phyloP scores from a whole-genome alignment of 257 asterid species.

The Scutellaria minor region DNA sequence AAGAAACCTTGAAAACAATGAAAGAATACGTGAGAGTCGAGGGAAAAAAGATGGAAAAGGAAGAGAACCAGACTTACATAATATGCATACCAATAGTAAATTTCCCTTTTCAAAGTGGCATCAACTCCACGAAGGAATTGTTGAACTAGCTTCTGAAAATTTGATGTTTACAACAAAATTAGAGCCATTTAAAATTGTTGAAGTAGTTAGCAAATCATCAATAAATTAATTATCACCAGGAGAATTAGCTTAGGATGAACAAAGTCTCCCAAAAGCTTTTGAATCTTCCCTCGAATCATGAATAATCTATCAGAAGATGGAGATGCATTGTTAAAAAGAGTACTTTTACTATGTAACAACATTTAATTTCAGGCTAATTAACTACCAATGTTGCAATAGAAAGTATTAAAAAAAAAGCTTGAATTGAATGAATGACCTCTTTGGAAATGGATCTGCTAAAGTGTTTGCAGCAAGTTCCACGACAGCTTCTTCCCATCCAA shows the following conservation, averaged over 20 bases:
- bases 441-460: conserved; percentile 68
- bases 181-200: neutral
- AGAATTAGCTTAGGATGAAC: conserved; percentile 80
- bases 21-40: no score
- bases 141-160: conserved; percentile 76
- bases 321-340: neutral
- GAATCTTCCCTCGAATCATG: conserved; percentile 66
- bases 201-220: neutral
- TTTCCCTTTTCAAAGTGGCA: conserved; percentile 59
- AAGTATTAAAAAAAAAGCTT: neutral
- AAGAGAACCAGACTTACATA: conserved; percentile 60
- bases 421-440: conserved; percentile 42
- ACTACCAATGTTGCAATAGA: neutral
- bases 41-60: neutral
- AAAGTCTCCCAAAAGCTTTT: conserved; percentile 64
- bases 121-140: conserved; percentile 60
- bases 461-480: conserved; percentile 73
- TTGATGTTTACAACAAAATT: neutral
- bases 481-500: conserved; percentile 84
- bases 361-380: no score
- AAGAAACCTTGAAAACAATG: no score
- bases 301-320: conserved; percentile 48
- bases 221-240: conserved; percentile 53
- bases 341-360: neutral
- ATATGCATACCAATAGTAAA: conserved; percentile 86